Conservation (phyloP, 805 yeast species). For the Starmerella tilneyi region DNA sequence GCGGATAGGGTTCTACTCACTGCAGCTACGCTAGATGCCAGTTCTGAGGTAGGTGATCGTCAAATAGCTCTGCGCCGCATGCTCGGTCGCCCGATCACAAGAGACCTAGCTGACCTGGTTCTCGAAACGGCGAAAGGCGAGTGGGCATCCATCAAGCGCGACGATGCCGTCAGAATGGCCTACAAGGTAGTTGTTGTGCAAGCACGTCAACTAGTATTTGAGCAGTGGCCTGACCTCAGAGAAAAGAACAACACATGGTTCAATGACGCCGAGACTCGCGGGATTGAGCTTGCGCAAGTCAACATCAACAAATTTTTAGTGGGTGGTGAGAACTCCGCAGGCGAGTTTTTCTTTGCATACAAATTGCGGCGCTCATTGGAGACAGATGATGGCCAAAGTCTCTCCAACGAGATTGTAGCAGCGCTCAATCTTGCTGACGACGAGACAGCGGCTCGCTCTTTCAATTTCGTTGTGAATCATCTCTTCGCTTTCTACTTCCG, state of each 20-base stretch:
- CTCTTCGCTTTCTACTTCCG: constrained; percentile 13
- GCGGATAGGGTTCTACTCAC: not conserved
- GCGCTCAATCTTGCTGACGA: constrained; percentile 8
- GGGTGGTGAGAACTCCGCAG: constrained; percentile 1
- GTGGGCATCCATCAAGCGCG: not conserved
- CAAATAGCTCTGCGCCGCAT: not conserved
- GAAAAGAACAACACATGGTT: not conserved
- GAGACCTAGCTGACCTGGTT: not conserved
- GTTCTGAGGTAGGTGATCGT: constrained; percentile 2
- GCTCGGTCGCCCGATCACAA: not conserved
- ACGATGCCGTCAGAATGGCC: not conserved
- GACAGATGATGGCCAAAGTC: constrained; percentile 2
- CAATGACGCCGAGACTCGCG: not conserved
- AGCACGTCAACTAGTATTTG: constrained; percentile 6
- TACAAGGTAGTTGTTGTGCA: constrained; percentile 1
- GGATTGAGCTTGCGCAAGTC: constrained; percentile 5
- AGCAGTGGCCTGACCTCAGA: constrained; percentile 7
- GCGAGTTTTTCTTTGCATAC: constrained; percentile 17
- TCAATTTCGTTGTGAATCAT: constrained; percentile 15
- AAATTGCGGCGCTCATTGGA: constrained; percentile 13
- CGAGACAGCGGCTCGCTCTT: constrained; percentile 3
- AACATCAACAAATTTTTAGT: constrained; percentile 1
- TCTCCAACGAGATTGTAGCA: constrained; percentile 12
- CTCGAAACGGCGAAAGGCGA: not conserved
- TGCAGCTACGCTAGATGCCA: not conserved